phyloP scores from a whole-genome alignment of 805 yeast genomes.

The Wickerhamomyces chambardii region DNA sequence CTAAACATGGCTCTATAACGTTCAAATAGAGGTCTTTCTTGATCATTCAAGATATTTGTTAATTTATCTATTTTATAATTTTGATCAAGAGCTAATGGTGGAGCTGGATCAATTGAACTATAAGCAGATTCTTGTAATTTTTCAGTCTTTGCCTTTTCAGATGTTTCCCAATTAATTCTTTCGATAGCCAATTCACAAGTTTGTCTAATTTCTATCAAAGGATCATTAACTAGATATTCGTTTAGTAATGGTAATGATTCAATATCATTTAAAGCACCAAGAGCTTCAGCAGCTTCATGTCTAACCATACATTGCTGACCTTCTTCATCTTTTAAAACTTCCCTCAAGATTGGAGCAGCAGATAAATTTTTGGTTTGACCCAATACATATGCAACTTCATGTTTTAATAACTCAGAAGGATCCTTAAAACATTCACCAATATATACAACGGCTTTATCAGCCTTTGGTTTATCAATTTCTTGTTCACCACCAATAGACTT shows the following conservation, averaged over 20 bases:
- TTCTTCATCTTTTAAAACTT: conserved; percentile 50
- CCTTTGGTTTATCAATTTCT: conserved; percentile 37
- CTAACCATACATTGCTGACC: conserved; percentile 93
- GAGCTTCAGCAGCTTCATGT: conserved; percentile 98
- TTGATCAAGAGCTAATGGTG: conserved; percentile 73
- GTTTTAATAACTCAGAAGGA: conserved; percentile 80
- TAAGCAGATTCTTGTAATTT: conserved; percentile 67
- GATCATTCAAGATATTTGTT: conserved; percentile 64
- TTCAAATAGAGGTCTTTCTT: conserved; percentile 72
- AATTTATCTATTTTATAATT: conserved; percentile 58
- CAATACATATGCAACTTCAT: conserved; percentile 93
- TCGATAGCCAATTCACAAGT: conserved; percentile 97
- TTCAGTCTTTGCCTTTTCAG: conserved; percentile 58
- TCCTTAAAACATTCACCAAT: conserved; percentile 84
- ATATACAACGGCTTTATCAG: conserved; percentile 64
- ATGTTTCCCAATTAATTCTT: conserved; percentile 87
- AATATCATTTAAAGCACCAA: conserved; percentile 88
- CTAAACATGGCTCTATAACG: conserved; percentile 99
- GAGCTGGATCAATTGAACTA: conserved; percentile 95
- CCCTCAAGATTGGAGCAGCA: conserved; percentile 69
- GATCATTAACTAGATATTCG: conserved; percentile 62
- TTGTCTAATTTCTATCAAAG: conserved; percentile 82
- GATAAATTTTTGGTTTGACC: conserved; percentile 87
- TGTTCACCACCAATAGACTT: conserved; percentile 81
- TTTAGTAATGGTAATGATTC: conserved; percentile 61